A percentile compares a stretch with the other conserved stretches of the same genome.
phyloP scores from a whole-genome alignment of 805 yeast genomes.

The Pichia phayaonensis region DNA sequence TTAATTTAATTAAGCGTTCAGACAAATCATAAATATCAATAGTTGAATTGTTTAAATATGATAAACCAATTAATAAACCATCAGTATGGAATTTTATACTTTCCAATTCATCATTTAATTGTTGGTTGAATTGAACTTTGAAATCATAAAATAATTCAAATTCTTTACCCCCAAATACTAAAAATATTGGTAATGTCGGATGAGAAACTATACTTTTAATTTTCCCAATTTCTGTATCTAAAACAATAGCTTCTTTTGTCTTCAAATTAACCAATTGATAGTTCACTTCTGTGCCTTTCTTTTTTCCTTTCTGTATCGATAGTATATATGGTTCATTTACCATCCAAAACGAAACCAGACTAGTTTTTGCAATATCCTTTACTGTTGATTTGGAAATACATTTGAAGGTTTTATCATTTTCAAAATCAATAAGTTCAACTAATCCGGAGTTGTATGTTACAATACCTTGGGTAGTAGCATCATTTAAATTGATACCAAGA shows the following conservation, averaged over 20 bases:
- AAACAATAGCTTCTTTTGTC: constrained; percentile 4
- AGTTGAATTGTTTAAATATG: constrained; percentile 6
- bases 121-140: constrained; percentile 6
- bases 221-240: background rate
- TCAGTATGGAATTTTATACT: constrained; percentile 16
- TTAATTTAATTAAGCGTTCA: constrained; percentile 7
- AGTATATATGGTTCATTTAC: constrained; percentile 4
- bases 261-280: constrained; percentile 1
- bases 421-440: constrained; percentile 6
- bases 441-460: constrained; percentile 4
- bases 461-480: background rate
- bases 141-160: constrained; percentile 6
- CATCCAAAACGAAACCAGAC: constrained; percentile 7
- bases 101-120: background rate
- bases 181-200: constrained; percentile 11
- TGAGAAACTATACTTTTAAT: constrained; percentile 7
- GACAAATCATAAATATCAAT: constrained; percentile 11
- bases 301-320: background rate
- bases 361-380: background rate
- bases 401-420: background rate
- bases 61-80: constrained; percentile 15
- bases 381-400: constrained; percentile 2
- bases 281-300: background rate
- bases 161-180: constrained; percentile 1
- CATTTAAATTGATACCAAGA: background rate